Conservation (phyloP, 1,139 yeast genomes). For the Suhomyces maxii region DNA sequence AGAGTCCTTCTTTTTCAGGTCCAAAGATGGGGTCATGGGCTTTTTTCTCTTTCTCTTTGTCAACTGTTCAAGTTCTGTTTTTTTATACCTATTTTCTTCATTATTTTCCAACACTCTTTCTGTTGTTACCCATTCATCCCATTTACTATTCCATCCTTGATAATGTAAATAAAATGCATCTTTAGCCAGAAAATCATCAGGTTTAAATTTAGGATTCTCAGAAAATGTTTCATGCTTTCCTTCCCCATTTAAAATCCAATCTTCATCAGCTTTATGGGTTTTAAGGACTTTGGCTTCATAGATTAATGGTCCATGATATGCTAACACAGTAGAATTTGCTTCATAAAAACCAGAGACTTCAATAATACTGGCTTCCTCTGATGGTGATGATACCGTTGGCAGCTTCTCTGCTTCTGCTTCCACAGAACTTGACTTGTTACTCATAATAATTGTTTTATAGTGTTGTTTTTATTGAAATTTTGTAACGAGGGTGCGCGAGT, state of each 20-base stretch:
- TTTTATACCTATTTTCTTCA: constrained; percentile 66
- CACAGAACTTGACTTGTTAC: constrained; percentile 1
- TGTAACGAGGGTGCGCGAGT: constrained; percentile 5
- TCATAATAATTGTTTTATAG: constrained; percentile 1
- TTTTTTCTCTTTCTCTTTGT: constrained; percentile 20
- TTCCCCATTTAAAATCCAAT: constrained; percentile 43
- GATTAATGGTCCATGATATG: constrained; percentile 87
- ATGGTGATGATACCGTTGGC: neutral
- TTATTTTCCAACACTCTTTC: constrained; percentile 68
- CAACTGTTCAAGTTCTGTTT: constrained; percentile 58
- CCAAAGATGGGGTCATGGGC: constrained; percentile 3
- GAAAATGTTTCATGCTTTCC: constrained; percentile 33
- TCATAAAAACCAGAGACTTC: constrained; percentile 13
- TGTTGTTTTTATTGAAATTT: constrained; percentile 1
- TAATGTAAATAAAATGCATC: constrained; percentile 75
- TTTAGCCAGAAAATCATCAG: constrained; percentile 32
- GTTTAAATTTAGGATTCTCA: constrained; percentile 35
- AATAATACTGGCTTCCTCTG: neutral
- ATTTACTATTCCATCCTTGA: constrained; percentile 91
- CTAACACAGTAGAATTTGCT: constrained; percentile 59
- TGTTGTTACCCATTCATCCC: constrained; percentile 94
- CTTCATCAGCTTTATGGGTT: constrained; percentile 55
- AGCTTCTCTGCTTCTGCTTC: neutral
- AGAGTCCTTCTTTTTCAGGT: constrained; percentile 7
- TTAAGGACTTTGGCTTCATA: constrained; percentile 84